These are phyloP conservation scores for Croton setiger DNA, from an alignment of 441 rosid species.

Conservation along the genomic window DNA sequence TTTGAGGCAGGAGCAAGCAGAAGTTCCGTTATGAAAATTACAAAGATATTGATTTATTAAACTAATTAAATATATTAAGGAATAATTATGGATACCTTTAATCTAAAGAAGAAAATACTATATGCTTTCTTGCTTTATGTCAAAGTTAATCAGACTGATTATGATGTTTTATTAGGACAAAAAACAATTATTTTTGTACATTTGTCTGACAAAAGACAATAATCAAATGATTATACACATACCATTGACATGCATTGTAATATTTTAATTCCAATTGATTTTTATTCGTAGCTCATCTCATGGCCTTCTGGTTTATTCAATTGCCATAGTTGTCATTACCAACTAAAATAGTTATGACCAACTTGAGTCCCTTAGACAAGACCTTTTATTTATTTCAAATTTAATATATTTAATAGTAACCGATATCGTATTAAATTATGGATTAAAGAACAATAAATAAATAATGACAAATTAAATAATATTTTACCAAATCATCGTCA, in stretches of 20 bases:
- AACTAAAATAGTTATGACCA: neutral
- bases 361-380: neutral
- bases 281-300: constrained; percentile 2
- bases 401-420: too few species aligned
- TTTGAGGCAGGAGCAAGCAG: neutral
- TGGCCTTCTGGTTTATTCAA: constrained; percentile 8
- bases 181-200: constrained; percentile 19
- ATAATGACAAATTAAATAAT: too few species aligned
- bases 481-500: too few species aligned
- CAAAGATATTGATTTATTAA: neutral
- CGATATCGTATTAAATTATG: too few species aligned
- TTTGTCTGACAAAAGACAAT: constrained; percentile 26
- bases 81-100: constrained; percentile 3
- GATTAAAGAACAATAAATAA: too few species aligned
- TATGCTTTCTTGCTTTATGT: constrained; percentile 22
- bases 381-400: too few species aligned
- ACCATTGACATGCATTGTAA: neutral
- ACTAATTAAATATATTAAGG: neutral
- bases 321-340: neutral
- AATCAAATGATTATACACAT: constrained; percentile 22
- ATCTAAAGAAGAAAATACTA: neutral
- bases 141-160: constrained; percentile 14
- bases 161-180: constrained; percentile 23
- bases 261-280: neutral
- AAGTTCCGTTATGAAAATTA: neutral